Evolutionary conservation across 495 filamentous ascomycete species (phyloP).

Genomic region (Terfezia claveryi): DNA sequence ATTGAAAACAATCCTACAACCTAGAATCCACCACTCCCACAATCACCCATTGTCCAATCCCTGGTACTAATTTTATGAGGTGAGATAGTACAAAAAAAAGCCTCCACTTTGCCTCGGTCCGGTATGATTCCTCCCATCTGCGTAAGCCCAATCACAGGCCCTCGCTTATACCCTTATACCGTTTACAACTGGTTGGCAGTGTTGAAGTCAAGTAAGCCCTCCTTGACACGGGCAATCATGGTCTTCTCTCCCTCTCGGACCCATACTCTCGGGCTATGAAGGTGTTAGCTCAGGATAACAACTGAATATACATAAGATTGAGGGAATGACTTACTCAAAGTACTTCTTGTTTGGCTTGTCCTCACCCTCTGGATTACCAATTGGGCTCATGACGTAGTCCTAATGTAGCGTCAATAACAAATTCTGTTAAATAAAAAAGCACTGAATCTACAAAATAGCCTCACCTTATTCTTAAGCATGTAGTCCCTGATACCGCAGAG

Average conservation of each 20-base stretch:
- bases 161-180: neutral
- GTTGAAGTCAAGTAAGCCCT: conserved; percentile 80
- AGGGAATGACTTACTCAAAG: conserved; percentile 38
- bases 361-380: conserved; percentile 86
- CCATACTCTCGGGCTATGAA: conserved; percentile 35
- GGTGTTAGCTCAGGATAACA: neutral
- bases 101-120: neutral
- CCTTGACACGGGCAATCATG: conserved; percentile 62
- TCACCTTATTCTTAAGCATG: conserved; percentile 59
- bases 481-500: conserved; percentile 79
- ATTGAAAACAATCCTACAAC: too few species aligned
- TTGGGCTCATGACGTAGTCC: conserved; percentile 61
- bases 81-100: neutral
- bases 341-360: conserved; percentile 99
- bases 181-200: conserved; percentile 63
- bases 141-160: neutral
- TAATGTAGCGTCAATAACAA: neutral
- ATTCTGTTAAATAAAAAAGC: neutral
- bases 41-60: too few species aligned
- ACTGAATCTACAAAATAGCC: neutral
- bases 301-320: conserved; percentile 6
- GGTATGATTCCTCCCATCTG: neutral
- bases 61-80: neutral
- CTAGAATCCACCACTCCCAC: too few species aligned
- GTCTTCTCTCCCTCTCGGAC: conserved; percentile 94